phyloP scores from a whole-genome alignment of 225 moss, liverwort and hornwort genomes.

The Bryum argenteum region DNA sequence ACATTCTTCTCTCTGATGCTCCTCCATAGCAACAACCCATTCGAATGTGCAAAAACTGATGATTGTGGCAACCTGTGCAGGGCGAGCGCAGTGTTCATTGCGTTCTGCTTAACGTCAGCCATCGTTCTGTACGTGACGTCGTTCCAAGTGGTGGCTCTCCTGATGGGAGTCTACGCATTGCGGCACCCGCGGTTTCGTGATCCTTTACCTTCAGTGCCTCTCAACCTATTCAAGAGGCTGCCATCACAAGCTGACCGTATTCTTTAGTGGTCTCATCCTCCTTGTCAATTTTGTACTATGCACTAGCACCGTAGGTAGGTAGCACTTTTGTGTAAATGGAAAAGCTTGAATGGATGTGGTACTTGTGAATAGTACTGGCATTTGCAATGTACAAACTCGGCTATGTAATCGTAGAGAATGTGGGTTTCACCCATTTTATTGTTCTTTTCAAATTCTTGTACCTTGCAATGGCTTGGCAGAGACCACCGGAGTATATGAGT shows the following conservation, averaged over 20 bases:
- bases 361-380: slow-evolving; percentile 4
- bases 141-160: slow-evolving; percentile 56
- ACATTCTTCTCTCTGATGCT: not conserved
- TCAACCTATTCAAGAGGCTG: slow-evolving; percentile 55
- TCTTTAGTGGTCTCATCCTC: slow-evolving; percentile 28
- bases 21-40: too few species aligned
- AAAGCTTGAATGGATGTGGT: slow-evolving; percentile 4
- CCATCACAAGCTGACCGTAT: slow-evolving; percentile 63
- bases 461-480: too few species aligned
- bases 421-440: not conserved
- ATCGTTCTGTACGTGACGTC: slow-evolving; percentile 58
- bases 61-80: slow-evolving; percentile 21
- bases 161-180: slow-evolving; percentile 48
- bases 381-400: slow-evolving; percentile 40
- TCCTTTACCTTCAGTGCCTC: slow-evolving; percentile 44
- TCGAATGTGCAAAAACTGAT: too few species aligned
- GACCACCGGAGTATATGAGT: too few species aligned
- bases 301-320: slow-evolving; percentile 24
- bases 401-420: slow-evolving; percentile 15
- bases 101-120: slow-evolving; percentile 46
- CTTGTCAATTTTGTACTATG: slow-evolving; percentile 49
- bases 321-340: slow-evolving; percentile 28
- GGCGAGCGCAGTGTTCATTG: slow-evolving; percentile 51
- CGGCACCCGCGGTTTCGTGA: slow-evolving; percentile 60
- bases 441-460: too few species aligned